A percentile compares a stretch with the other conserved stretches of the same genome.
Evolutionary conservation across 257 asterid genomes (phyloP).

Genomic region (Solanum medicagineum): DNA sequence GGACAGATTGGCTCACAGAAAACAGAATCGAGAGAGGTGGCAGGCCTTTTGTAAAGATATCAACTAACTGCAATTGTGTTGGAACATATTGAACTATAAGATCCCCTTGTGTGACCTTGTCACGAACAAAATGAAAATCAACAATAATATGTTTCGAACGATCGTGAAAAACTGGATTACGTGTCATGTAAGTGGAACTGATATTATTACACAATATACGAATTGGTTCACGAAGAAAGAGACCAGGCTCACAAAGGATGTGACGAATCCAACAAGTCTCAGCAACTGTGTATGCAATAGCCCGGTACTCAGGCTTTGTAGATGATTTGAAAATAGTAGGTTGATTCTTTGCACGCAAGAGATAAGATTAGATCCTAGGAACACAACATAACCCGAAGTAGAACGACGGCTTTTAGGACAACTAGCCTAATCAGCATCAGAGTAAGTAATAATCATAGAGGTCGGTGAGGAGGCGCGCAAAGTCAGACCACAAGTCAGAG

Average conservation of each 20-base stretch:
- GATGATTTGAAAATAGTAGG: too few relatives aligned
- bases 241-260: not conserved
- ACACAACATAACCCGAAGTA: not conserved
- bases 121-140: too few relatives aligned
- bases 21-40: not conserved
- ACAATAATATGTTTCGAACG: too few relatives aligned
- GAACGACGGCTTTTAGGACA: not conserved
- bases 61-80: not conserved
- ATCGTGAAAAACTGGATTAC: too few relatives aligned
- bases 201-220: not conserved
- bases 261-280: not conserved
- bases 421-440: too few relatives aligned
- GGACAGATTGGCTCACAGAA: not conserved
- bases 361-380: not conserved
- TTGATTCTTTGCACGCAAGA: not conserved
- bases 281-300: not conserved
- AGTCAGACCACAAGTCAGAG: not conserved
- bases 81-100: too few relatives aligned
- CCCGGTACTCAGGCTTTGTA: not conserved
- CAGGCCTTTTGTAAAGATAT: not conserved
- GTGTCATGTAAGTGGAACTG: not conserved
- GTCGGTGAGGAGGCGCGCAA: not conserved
- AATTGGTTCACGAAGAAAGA: not conserved
- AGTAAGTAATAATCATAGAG: too few relatives aligned
- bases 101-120: too few relatives aligned